Conservation (phyloP, 2,329 filamentous ascomycete genomes). For the Verruconis gallopava region DNA sequence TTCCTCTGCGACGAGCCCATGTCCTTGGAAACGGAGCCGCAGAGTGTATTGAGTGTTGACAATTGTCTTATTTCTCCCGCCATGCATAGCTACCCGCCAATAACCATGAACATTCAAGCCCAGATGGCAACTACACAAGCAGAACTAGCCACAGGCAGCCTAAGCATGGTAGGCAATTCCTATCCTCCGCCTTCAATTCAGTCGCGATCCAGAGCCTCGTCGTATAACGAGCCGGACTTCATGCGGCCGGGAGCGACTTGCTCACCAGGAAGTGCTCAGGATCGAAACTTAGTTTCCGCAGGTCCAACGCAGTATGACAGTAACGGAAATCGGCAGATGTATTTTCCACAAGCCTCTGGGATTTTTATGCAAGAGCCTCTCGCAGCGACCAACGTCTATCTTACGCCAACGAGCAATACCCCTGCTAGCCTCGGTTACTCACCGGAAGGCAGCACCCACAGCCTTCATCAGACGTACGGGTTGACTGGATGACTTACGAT, state of each 20-base stretch:
- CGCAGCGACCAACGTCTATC: conserved; percentile 2
- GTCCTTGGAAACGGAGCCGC: conserved; percentile 13
- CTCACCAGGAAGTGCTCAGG: neutral
- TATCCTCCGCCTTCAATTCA: conserved; percentile 2
- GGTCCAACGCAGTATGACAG: neutral
- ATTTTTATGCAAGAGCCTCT: neutral
- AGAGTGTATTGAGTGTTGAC: conserved; percentile 15
- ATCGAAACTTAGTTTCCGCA: neutral
- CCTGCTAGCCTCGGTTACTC: conserved; percentile 7
- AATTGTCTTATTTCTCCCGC: conserved; percentile 12
- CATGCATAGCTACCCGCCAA: conserved; percentile 9
- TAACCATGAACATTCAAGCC: neutral
- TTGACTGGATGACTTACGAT: neutral
- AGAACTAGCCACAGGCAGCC: neutral
- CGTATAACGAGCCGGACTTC: conserved; percentile 1
- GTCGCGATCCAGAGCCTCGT: conserved; percentile 7
- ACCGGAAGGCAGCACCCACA: conserved; percentile 2
- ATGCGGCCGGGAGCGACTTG: conserved; percentile 3
- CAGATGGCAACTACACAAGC: conserved; percentile 1
- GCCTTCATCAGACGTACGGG: conserved; percentile 5
- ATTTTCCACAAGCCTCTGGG: conserved; percentile 1
- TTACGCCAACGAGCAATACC: conserved; percentile 1
- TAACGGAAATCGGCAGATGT: conserved; percentile 1
- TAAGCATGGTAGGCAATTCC: neutral
- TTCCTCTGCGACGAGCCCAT: conserved; percentile 9